Evolutionary conservation across 108 stramenopile species (phyloP), one percentile per base, ranked within the genome.

Genomic region (Epipyxis sp.): DNA sequence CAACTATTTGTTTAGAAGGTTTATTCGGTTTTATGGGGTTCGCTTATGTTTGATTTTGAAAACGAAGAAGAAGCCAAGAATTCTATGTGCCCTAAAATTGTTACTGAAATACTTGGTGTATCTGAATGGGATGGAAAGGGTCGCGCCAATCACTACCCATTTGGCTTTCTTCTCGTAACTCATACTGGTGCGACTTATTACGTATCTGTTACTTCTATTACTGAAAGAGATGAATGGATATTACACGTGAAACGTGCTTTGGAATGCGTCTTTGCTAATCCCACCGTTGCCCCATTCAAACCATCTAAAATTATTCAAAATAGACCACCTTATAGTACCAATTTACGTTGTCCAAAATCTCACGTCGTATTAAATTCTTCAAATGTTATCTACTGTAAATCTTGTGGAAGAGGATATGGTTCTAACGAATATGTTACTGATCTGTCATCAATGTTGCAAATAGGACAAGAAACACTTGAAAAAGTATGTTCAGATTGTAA

Each of bases 91-190:
- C 71, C 71, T 13, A 74, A 74, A 74, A 20, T 34, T 10, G 50
- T 74, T 3, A 42, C 43, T 37, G 71, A 74, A 42, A 27, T 74
- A 37, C 27, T 74, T 10, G 71, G 71, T 34, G 71, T 74, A 6
- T 74, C 71, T 6, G 50, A 74, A 42, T 74, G 71, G 71, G 71
- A 74, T 57, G 71, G 71, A 13, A 57, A 74, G 42, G 71, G 71
- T 34, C 71, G 71, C 44, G 50, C 44, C 32, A 57, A 46, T 27
- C 3, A 57, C 43, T 74, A 74, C 34, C 71, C 71, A 3, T 16
- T 3, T 6, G 71, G 71, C 32, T 74, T 74, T 10, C 42, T 74
- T 37, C 46, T 57, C 27, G 71, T 74, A 3, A 74, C 71, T 39
- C n/a, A 37, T 10, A 74, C 50, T 13, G 32, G 71, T 6, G 32